phyloP scores from a whole-genome alignment of 1,139 yeast species.

The Hyphopichia pseudoburtonii region DNA sequence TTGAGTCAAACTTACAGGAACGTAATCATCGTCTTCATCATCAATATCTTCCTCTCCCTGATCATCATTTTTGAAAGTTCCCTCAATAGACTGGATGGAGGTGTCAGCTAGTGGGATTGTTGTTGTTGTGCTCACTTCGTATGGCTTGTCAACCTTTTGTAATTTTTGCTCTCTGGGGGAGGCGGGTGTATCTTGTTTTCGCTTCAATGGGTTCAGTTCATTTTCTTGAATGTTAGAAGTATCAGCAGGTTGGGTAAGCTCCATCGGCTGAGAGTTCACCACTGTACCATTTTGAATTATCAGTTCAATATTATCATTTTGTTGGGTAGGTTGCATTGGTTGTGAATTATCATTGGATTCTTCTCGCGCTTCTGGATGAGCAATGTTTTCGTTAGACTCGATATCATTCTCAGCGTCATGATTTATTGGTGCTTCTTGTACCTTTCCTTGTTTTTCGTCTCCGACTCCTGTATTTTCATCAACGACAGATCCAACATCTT shows the following conservation, averaged over 20 bases:
- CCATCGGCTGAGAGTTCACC: constrained; percentile 12
- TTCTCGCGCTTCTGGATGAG: not conserved
- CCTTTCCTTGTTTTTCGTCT: not conserved
- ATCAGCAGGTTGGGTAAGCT: constrained; percentile 9
- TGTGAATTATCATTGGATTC: constrained; percentile 9
- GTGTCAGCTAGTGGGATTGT: constrained; percentile 33
- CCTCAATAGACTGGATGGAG: too few relatives aligned
- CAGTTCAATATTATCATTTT: constrained; percentile 4
- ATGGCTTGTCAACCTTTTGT: not conserved
- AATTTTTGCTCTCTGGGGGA: not conserved
- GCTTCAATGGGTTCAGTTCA: not conserved
- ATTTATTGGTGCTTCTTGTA: not conserved
- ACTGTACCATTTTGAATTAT: constrained; percentile 1
- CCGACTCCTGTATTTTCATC: not conserved
- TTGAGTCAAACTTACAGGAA: constrained; percentile 37
- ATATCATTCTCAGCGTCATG: not conserved
- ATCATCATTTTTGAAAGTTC: constrained; percentile 10
- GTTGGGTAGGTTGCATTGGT: constrained; percentile 24
- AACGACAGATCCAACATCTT: constrained; percentile 8
- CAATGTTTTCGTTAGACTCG: not conserved
- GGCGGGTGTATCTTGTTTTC: not conserved
- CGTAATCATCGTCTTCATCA: constrained; percentile 19
- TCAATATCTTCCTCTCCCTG: constrained; percentile 1
- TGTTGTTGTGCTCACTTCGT: constrained; percentile 17
- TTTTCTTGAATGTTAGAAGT: not conserved